These are phyloP conservation scores for Penicillium coprophilum DNA, from an alignment of 495 filamentous ascomycete genomes.

Conservation along the genomic window DNA sequence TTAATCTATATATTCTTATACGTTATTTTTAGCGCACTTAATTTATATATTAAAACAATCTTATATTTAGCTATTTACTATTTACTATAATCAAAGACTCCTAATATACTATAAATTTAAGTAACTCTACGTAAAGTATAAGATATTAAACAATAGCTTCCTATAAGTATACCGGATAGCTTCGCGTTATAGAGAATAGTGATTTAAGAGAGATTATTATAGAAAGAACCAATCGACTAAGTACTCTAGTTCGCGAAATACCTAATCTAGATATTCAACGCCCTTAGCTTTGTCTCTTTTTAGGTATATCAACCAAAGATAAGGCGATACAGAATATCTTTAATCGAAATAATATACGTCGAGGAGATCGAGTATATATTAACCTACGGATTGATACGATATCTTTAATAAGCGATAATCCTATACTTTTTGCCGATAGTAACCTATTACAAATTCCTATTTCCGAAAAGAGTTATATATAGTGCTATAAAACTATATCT, in stretches of 20 bases:
- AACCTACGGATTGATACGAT: conserved; percentile 22
- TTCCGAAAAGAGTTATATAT: conserved; percentile 1
- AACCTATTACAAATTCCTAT: conserved; percentile 14
- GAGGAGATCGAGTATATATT: conserved; percentile 13
- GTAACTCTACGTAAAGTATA: neutral
- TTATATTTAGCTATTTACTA: neutral
- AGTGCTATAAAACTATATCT: conserved; percentile 15
- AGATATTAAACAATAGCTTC: conserved; percentile 13
- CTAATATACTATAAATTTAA: neutral
- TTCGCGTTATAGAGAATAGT: conserved; percentile 17
- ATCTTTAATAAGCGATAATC: conserved; percentile 18
- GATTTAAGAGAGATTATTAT: conserved; percentile 17
- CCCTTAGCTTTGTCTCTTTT: conserved; percentile 25
- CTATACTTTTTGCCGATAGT: conserved; percentile 27
- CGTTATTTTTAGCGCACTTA: neutral
- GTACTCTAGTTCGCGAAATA: conserved; percentile 20
- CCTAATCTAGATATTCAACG: conserved; percentile 19
- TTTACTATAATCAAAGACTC: conserved; percentile 3
- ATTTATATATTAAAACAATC: neutral
- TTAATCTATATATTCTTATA: neutral
- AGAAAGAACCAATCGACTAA: conserved; percentile 20
- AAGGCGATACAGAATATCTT: conserved; percentile 23
- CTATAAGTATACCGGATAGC: conserved; percentile 21
- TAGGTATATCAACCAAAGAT: conserved; percentile 24
- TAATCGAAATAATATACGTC: conserved; percentile 20